Evolutionary conservation across 2,329 filamentous ascomycete genomes (phyloP), one percentile per base, ranked within the genome.

Genomic region (Mycogone perniciosa): DNA sequence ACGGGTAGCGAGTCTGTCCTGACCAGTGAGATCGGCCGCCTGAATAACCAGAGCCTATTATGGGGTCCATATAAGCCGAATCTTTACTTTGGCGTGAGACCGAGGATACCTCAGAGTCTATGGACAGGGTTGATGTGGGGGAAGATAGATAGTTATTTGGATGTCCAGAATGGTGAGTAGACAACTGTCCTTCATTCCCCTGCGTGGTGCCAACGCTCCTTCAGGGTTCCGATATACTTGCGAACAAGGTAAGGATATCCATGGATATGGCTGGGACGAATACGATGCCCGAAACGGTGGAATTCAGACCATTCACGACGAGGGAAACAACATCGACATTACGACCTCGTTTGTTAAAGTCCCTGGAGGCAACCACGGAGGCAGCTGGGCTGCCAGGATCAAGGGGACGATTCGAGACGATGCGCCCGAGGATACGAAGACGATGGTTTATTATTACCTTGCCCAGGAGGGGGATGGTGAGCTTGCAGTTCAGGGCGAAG

Each of bases 31-130:
- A 69, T 79, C 54, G 73, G 70, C 33, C 75, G 76, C 10, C 65
- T 75, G 55, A 81, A 81, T 63, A 96, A 97, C 68, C 80, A 95
- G 63, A 92, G 86, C 63, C 76, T 99, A 60, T 77, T 97, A 73
- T 99, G 93, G 93, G 93, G 93, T 0, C 89, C 93, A 1, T 99
- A 97, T 72, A 82, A 89, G 59, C 87, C 92, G 0, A 96, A 96
- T 63, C 71, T 97, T 41, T 97, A 96, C 70, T 97, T 97, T 73
- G 92, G 92, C 2, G 81, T 96, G 34, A 80, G 89, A 20, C 89
- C 92, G 42, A 80, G 90, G 52, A 76, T 92, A 45, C 86, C 91
- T 0, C 84, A 91, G 65, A 91, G 88, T 60, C 68, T 97, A 58
- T 82, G 85, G 69, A 84, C 88, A 2, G 90, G 88, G 1, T 74